Base-by-base conservation (phyloP, 495 filamentous ascomycete species). In the Penicilliopsis zonata region DNA sequence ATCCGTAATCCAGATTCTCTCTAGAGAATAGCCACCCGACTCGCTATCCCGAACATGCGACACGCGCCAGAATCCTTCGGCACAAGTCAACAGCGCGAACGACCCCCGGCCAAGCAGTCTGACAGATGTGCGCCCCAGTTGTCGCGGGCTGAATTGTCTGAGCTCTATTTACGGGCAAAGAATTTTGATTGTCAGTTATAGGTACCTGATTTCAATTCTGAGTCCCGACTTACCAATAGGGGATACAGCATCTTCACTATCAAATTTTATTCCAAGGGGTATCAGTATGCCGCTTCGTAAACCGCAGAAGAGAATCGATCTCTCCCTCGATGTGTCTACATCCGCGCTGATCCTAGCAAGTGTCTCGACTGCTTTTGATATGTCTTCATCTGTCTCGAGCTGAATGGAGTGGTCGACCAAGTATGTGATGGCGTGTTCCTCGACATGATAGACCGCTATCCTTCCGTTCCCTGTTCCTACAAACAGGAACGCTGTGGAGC, bases 1-100 rank as follows among this genome's bases (percentile, higher is more conserved):
- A 28, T 66, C 58, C 1, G 62, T 64, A 17, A 66, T 53, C 56
- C 59, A 66, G 21, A 66, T 42, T 23, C 51, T 41, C 28, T 52
- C 41, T 7, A 62, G 35, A 12, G 38, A 35, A 33, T 43, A 64
- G 5, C 50, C 47, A 16, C 38, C 37, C 7, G 30, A 23, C 18
- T 42, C 41, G 13, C 35, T 35, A 10, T 49, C 44, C 2, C 31
- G 35, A 18, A 30, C 32, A 30, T 50, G 52, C 13, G 52, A 52
- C 9, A 55, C 41, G 23, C 48, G 51, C 62, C 62, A 66, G 28
- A 66, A 51, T 12, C 55, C 55, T 31, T 55, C 42, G 9, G 52
- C 57, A 34, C 62, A 66, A 14, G 53, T 59, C 23, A 57, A 39
- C 18, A 63, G 31, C 3, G 51, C 52, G 33, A 46, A 47, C 0